These are phyloP conservation scores for Graphilbum fragrans DNA, from an alignment of 2,329 filamentous ascomycete genomes.

Conservation along the genomic window DNA sequence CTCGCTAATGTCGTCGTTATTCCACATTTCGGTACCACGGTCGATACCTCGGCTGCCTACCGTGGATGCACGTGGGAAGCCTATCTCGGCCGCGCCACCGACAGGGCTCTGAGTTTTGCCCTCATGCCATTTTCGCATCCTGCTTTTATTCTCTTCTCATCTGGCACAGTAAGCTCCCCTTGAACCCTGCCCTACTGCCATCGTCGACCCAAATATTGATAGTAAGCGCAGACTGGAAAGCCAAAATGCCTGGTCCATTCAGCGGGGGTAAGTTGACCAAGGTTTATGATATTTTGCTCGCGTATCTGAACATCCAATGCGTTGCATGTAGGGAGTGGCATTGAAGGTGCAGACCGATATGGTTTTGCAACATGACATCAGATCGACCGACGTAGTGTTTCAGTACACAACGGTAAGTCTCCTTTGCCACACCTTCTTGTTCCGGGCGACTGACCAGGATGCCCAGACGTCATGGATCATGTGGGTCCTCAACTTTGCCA, in stretches of 20 bases:
- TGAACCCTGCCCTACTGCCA: neutral
- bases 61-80: neutral
- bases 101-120: neutral
- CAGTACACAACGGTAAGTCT: constrained; percentile 7
- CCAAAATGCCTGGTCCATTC: constrained; percentile 7
- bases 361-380: constrained; percentile 6
- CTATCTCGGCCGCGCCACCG: constrained; percentile 1
- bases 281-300: neutral
- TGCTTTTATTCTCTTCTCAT: constrained; percentile 5
- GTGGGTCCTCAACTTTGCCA: constrained; percentile 8
- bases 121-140: constrained; percentile 4
- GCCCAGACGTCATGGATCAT: constrained; percentile 7
- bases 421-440: neutral
- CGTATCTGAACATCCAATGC: neutral
- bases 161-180: constrained; percentile 2
- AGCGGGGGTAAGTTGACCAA: neutral
- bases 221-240: constrained; percentile 3
- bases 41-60: neutral
- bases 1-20: constrained; percentile 5
- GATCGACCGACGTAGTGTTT: constrained; percentile 4
- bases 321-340: neutral
- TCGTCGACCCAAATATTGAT: no score
- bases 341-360: constrained; percentile 6
- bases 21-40: neutral
- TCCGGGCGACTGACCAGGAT: neutral